A percentile compares a stretch with the other conserved stretches of the same genome.
These are phyloP conservation scores for Lepraria neglecta DNA, from an alignment of 495 filamentous ascomycete genomes.

Conservation along the genomic window DNA sequence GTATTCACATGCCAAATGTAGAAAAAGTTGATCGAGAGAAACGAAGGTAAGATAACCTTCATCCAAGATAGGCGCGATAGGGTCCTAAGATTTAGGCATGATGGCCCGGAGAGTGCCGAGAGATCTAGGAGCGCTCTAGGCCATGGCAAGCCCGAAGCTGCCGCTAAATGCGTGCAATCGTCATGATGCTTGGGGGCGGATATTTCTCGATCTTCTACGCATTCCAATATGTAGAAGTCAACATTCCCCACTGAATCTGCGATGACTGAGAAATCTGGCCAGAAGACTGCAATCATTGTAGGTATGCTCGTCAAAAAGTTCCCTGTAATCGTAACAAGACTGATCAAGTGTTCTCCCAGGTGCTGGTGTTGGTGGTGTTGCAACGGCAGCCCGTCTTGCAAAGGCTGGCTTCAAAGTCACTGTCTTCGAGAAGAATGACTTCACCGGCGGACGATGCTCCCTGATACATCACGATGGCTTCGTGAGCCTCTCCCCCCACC, in stretches of 20 bases:
- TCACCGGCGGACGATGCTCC: slow-evolving; percentile 60
- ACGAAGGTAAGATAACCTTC: too few species aligned
- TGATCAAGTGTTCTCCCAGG: slow-evolving; percentile 36
- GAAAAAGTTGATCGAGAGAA: too few species aligned
- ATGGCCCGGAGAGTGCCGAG: background rate
- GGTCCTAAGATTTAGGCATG: too few species aligned
- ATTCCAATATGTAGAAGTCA: background rate
- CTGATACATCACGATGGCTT: slow-evolving; percentile 50
- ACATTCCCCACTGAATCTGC: background rate
- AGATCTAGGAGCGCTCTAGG: background rate
- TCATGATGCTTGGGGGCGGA: background rate
- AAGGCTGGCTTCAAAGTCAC: slow-evolving; percentile 59
- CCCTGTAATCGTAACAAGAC: background rate
- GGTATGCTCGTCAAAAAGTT: slow-evolving; percentile 31
- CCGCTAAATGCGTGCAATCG: slow-evolving; percentile 4
- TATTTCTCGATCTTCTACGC: background rate
- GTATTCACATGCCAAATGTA: too few species aligned
- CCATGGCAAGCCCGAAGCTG: background rate
- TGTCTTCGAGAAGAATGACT: slow-evolving; percentile 61
- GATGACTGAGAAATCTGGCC: slow-evolving; percentile 22
- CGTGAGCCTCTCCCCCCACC: slow-evolving; percentile 28
- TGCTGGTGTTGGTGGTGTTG: slow-evolving; percentile 61
- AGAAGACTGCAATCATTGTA: slow-evolving; percentile 43
- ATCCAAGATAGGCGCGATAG: too few species aligned
- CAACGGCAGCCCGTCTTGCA: slow-evolving; percentile 60